These are phyloP conservation scores for Iris macrosiphon DNA, from an alignment of 106 monocot species.

Conservation along the genomic window DNA sequence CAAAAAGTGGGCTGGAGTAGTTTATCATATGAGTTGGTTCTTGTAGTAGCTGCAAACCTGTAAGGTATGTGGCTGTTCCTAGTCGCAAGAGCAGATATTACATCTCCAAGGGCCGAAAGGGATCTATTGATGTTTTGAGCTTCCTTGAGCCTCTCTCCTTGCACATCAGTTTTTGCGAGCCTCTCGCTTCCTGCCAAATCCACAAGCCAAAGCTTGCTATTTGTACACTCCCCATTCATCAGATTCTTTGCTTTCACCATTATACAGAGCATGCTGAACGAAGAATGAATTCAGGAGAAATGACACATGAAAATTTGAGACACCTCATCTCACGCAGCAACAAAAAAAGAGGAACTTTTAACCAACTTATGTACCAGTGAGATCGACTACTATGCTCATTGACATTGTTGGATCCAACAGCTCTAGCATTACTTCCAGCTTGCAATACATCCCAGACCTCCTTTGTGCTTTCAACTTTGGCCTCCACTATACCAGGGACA, in stretches of 20 bases:
- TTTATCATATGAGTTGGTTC: too few relatives aligned
- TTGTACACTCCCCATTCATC: slow-evolving; percentile 65
- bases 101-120: slow-evolving; percentile 77
- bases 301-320: not conserved
- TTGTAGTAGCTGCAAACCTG: slow-evolving; percentile 37
- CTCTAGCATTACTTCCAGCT: slow-evolving; percentile 75
- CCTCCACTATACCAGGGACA: slow-evolving; percentile 80
- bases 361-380: slow-evolving; percentile 49
- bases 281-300: not conserved
- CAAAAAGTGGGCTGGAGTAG: too few relatives aligned
- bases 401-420: slow-evolving; percentile 85
- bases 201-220: slow-evolving; percentile 90
- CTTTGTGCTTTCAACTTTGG: slow-evolving; percentile 56
- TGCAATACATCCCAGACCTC: slow-evolving; percentile 78
- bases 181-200: slow-evolving; percentile 91
- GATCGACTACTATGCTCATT: slow-evolving; percentile 94
- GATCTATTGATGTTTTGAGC: slow-evolving; percentile 77
- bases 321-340: not conserved
- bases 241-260: slow-evolving; percentile 69
- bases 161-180: slow-evolving; percentile 75
- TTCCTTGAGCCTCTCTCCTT: slow-evolving; percentile 76
- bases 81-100: slow-evolving; percentile 76
- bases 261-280: slow-evolving; percentile 67
- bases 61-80: slow-evolving; percentile 60
- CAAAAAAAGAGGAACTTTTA: not conserved